Base-by-base conservation (phyloP, 805 yeast genomes). In the Yarrowia sp. region DNA sequence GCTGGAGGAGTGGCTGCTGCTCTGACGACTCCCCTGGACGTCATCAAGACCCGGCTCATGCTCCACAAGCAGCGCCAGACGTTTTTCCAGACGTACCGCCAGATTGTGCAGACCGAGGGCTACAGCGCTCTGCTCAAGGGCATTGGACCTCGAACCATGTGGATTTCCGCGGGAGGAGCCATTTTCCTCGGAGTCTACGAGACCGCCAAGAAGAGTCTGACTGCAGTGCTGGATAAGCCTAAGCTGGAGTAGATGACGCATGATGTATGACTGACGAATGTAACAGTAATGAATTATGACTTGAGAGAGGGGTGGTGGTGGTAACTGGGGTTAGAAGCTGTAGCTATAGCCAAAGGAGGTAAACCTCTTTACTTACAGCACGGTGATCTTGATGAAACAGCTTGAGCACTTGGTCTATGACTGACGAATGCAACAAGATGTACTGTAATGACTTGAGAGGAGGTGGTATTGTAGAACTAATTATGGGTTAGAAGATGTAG, bases 111-210 rank as follows among this genome's bases (percentile, higher is more conserved):
- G 22, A 92, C 90, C 69, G 97, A 92, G 76, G 98, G 98, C 0
- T 79, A 81, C 49, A 72, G 76, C 8, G 92, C 89, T 0, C 92
- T 95, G 72, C 85, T 86, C 76, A 85, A 85, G 61, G 99, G 99
- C 14, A 83, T 94, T 36, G 98, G 97, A 0, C 98, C 99, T 5
- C 84, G 99, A 77, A 93, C 98, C 0, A 83, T 90, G 86, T 95
- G 99, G 99, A 94, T 95, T 69, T 89, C 97, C 79, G 95, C 97
- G 5, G 99, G 99, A 22, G 99, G 99, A 38, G 97, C 98, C 16
- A 92, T 96, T 16, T 95, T 96, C 81, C 81, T 95, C 69, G 99
- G 99, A 5, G 91, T 91, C 68, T 95, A 95, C 76, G 99, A 96
- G 78, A 78, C 88, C 3, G 78, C 68, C 14, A 65, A 65, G 16